phyloP scores from a whole-genome alignment of 225 moss, liverwort and hornwort genomes.

The Polytrichum formosum region DNA sequence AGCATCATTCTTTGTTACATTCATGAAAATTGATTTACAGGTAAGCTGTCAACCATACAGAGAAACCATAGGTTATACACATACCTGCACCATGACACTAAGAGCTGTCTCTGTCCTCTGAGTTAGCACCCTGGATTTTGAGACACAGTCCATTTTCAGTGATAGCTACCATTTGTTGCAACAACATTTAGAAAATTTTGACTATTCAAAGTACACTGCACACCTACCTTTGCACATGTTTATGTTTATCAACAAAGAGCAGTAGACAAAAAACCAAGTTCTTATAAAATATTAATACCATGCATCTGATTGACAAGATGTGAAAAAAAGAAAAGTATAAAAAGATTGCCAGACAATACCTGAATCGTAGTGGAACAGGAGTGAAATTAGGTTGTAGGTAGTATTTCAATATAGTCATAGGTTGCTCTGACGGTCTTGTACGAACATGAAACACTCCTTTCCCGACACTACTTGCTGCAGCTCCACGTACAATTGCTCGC shows the following conservation, averaged over 20 bases:
- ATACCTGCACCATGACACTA: slow-evolving; percentile 68
- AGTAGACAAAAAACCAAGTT: no score
- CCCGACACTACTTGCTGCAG: slow-evolving; percentile 74
- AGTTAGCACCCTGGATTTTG: slow-evolving; percentile 41
- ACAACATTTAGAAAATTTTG: no score
- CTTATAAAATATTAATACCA: no score
- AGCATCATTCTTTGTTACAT: no score
- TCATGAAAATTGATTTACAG: no score
- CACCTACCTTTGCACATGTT: no score
- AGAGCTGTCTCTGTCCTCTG: slow-evolving; percentile 49
- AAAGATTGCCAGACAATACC: slow-evolving; percentile 36
- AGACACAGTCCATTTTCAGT: background rate
- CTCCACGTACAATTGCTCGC: slow-evolving; percentile 77
- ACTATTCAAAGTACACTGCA: no score
- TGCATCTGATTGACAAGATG: background rate
- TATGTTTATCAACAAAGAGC: no score
- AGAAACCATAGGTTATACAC: slow-evolving; percentile 9
- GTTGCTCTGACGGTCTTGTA: slow-evolving; percentile 71
- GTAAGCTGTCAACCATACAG: background rate
- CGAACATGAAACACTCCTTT: slow-evolving; percentile 89
- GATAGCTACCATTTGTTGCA: no score
- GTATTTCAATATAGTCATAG: slow-evolving; percentile 82
- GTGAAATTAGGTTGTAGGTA: slow-evolving; percentile 88
- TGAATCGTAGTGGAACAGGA: slow-evolving; percentile 86
- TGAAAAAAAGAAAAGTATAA: background rate